A percentile compares a stretch with the other conserved stretches of the same genome.
Conservation (phyloP, 805 yeast species). For the Candida succiphila region DNA sequence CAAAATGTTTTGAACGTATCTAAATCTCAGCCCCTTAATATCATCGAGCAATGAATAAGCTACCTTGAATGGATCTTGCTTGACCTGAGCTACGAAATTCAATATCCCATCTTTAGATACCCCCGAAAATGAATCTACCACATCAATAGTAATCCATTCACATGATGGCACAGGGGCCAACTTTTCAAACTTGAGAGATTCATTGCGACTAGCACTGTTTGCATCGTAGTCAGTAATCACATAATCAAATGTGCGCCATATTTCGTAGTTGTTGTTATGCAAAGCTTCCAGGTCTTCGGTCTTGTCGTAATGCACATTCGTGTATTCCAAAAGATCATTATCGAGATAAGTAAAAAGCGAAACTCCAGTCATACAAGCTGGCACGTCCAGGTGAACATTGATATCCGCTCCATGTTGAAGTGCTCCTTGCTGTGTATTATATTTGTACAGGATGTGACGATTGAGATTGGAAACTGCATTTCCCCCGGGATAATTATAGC, state of each 20-base stretch:
- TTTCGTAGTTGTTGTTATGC: constrained; percentile 5
- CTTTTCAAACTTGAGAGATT: constrained; percentile 2
- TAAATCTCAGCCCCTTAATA: constrained; percentile 2
- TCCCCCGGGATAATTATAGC: constrained; percentile 87
- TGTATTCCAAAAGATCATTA: constrained; percentile 9
- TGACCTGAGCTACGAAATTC: neutral
- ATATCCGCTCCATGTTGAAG: constrained; percentile 6
- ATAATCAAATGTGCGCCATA: constrained; percentile 43
- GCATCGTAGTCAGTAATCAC: constrained; percentile 31
- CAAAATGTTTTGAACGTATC: constrained; percentile 4
- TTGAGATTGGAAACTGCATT: constrained; percentile 48
- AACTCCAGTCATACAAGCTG: constrained; percentile 83
- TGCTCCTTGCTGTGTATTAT: too few relatives aligned
- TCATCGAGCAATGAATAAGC: neutral
- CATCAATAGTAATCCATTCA: constrained; percentile 34
- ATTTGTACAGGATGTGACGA: too few relatives aligned
- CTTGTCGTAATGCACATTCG: constrained; percentile 54
- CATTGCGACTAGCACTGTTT: constrained; percentile 5
- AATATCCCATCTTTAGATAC: constrained; percentile 16
- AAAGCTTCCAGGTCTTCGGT: constrained; percentile 45
- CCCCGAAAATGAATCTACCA: constrained; percentile 30
- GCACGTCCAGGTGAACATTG: constrained; percentile 65
- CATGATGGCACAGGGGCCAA: constrained; percentile 18
- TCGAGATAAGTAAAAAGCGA: constrained; percentile 63
- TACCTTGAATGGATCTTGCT: constrained; percentile 5